Base-by-base conservation (phyloP, 345 rosid genomes). In the Gossypium anomalum region DNA sequence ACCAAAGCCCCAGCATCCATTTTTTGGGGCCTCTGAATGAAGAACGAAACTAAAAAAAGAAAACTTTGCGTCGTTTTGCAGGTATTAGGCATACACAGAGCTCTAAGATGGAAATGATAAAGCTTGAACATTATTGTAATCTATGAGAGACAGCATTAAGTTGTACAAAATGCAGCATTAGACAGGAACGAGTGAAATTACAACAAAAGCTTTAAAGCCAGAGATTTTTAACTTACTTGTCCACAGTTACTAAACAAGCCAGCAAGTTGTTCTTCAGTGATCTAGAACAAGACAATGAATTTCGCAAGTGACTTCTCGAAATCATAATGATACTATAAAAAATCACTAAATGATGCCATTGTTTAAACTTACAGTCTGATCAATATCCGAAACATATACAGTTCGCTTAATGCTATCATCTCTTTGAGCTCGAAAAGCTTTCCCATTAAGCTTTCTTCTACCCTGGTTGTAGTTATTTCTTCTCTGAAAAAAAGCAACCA, bases 201-300 rank as follows among this genome's bases (percentile, higher is more conserved):
- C 19, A 23, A 49, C 29, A 27, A 62, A 61, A 25, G 27, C 25
- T 62, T 56, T 58, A 11, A 63, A 41, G 51, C 8, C 51, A 79
- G 55, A 9, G 41, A 66, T 27, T 45, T 70, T 22, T 44, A 76
- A 80, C 93, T 89, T 83, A 93, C 97, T 74, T 89, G 94, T 79
- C 97, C 98, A 55, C 93, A 93, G 74, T 70, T 78, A 79, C 87
- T 85, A 79, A 93, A 93, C 76, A 93, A 77, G 65, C 79, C 90
- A 81, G 98, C 98, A 83, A 93, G 92, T 81, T 80, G 83, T 82
- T 93, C 98, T 86, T 93, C 97, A 59, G 97, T 90, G 78, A 93
- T 91, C 98, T 93, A 60, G 9, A 27, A 60, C 17, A 60, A 60
- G 22, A 45, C 53, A 52, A 65, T 49, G 38, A 20, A n/a, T 29